phyloP scores from a whole-genome alignment of 768 basidiomycete genomes.

The Podaxis sp. region DNA sequence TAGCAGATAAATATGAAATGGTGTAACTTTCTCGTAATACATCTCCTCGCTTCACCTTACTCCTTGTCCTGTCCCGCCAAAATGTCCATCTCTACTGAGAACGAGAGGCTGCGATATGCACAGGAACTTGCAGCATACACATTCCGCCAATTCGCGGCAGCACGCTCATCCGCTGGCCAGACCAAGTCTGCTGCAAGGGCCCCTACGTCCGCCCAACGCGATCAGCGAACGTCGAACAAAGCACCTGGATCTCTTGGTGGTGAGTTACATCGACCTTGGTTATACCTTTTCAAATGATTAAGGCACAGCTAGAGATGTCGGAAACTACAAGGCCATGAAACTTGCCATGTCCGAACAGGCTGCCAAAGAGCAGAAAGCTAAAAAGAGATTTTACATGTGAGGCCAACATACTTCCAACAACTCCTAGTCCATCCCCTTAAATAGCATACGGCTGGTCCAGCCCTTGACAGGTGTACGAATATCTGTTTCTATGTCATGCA shows the following conservation, averaged over 20 bases:
- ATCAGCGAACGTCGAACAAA: neutral
- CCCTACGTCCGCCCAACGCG: neutral
- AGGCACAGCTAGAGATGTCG: constrained; percentile 6
- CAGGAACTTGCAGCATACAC: constrained; percentile 49
- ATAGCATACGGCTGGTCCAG: neutral
- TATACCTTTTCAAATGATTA: neutral
- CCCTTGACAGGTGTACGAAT: constrained; percentile 7
- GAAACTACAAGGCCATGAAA: neutral
- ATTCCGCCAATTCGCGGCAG: constrained; percentile 41
- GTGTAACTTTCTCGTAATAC: neutral
- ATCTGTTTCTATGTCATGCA: neutral
- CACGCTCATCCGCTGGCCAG: constrained; percentile 17
- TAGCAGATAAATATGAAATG: neutral
- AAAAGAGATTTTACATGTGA: constrained; percentile 12
- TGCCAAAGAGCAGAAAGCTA: neutral
- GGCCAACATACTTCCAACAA: neutral
- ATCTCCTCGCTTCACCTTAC: neutral
- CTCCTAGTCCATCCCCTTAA: neutral
- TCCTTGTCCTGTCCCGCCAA: neutral
- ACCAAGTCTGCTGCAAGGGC: neutral
- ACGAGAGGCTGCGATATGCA: constrained; percentile 38
- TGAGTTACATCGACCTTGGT: neutral
- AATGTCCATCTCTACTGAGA: constrained; percentile 20
- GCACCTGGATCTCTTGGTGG: neutral
- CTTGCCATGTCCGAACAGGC: neutral